Base-by-base conservation (phyloP, 192 early-diverging fungal genomes). In the Podila clonocystis region DNA sequence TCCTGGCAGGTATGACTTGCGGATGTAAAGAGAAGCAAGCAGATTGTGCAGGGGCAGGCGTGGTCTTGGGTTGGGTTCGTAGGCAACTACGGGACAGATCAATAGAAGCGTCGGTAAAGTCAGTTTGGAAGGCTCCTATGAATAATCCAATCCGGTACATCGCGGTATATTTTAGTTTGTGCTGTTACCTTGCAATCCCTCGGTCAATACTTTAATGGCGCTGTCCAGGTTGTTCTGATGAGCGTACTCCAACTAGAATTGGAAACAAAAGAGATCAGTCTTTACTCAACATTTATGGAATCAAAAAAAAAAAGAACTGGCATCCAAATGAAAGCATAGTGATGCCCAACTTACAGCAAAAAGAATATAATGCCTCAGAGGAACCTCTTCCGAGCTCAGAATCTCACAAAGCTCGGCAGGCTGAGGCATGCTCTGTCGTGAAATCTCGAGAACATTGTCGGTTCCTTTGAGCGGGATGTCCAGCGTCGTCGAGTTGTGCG, bases 11-110 rank as follows among this genome's bases (percentile, higher is more conserved):
- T 85, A 83, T 24, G 93, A 92, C 72, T 88, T 86, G 59, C 93
- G 88, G 66, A 97, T 92, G 75, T 94, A 87, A 24, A 93, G 90
- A 50, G 89, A 90, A 13, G 95, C 94, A 50, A 96, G 84, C 9
- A 91, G 75, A 48, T 90, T 94, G 20, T 95, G 87, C 3, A 97
- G 84, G 8, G 92, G 92, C 19, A 95, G 83, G 45, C 90, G 91
- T 13, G 73, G 82, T 33, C 85, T 82, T n/a, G 85, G 82, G 58
- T 85, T 82, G 33, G 82, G 76, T 20, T 82, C 70, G 28, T 80
- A 80, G 12, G 72, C 67, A 26, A 80, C 72, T 77, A 58, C 15
- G n/a, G 33, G 7, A 57, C 19, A 26, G 33, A 29, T 41, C 15
- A 50, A 41, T 19, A 34, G 33, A 50, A 50, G 62, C 31, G 70